Percentiles rank a stretch among this genome's conserved stretches.
phyloP scores from a whole-genome alignment of 495 filamentous ascomycete species.

The Mytilinidion resinicola region DNA sequence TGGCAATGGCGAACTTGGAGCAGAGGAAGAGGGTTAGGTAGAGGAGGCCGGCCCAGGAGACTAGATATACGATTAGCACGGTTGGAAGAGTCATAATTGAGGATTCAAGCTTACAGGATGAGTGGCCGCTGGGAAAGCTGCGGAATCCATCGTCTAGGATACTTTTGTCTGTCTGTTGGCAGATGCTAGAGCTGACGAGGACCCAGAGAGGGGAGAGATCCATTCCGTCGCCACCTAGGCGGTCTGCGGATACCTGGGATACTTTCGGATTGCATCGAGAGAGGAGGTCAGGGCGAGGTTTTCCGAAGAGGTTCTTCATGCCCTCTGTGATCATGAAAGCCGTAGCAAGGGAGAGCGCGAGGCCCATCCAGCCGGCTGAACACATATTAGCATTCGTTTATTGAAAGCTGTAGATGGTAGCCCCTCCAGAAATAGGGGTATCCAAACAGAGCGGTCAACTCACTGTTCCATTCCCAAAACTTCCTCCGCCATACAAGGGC shows the following conservation, averaged over 20 bases:
- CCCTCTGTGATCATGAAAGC: conserved; percentile 55
- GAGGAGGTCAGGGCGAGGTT: conserved; percentile 59
- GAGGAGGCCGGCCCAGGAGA: conserved; percentile 55
- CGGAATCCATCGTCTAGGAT: conserved; percentile 55
- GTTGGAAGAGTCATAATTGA: background rate
- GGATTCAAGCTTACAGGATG: conserved; percentile 48
- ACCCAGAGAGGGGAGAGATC: conserved; percentile 40
- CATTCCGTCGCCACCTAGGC: conserved; percentile 48
- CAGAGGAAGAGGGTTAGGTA: conserved; percentile 60
- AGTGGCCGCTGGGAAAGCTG: conserved; percentile 63
- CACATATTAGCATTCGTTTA: background rate
- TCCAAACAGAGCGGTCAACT: background rate
- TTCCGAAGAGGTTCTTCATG: conserved; percentile 58
- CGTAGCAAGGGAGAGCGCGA: conserved; percentile 50
- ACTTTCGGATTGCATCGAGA: conserved; percentile 55
- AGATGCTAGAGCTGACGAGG: conserved; percentile 51
- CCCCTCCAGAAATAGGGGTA: no score
- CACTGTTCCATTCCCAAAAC: conserved; percentile 57
- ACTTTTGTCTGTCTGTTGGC: conserved; percentile 38
- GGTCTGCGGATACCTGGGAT: conserved; percentile 36
- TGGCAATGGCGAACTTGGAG: conserved; percentile 56
- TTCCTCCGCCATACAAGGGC: conserved; percentile 42
- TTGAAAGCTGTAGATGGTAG: no score
- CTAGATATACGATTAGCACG: conserved; percentile 31
- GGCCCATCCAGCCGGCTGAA: conserved; percentile 52